phyloP scores from a whole-genome alignment of 2,329 filamentous ascomycete genomes.

The Apiospora rasikravindrae region DNA sequence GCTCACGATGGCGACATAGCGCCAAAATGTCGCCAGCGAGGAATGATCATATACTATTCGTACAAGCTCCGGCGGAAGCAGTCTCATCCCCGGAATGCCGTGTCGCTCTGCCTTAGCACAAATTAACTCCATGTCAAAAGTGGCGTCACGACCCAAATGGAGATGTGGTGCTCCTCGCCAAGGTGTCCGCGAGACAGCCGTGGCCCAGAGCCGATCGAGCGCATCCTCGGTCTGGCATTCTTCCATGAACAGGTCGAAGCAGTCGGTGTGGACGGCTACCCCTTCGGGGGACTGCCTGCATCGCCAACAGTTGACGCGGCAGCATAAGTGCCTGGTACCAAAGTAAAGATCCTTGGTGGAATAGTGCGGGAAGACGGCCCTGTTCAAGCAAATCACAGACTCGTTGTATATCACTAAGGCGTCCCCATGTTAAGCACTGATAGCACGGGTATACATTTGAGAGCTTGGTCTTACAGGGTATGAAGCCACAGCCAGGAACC shows the following conservation, averaged over 20 bases:
- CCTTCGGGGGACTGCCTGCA: not conserved
- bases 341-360: not conserved
- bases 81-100: not conserved
- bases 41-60: not conserved
- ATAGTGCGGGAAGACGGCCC: not conserved
- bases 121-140: not conserved
- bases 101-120: not conserved
- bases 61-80: slow-evolving; percentile 13
- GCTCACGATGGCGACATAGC: not conserved
- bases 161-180: slow-evolving; percentile 7
- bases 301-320: slow-evolving; percentile 1
- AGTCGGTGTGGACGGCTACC: slow-evolving; percentile 17
- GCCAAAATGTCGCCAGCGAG: slow-evolving; percentile 2
- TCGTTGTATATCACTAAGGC: not conserved
- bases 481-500: not conserved
- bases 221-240: slow-evolving; percentile 3
- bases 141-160: not conserved
- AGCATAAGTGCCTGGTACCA: not conserved
- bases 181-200: not conserved
- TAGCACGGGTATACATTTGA: not conserved
- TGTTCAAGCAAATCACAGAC: not conserved
- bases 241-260: slow-evolving; percentile 10
- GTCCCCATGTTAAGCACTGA: not conserved
- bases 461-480: slow-evolving; percentile 1
- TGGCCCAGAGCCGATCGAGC: slow-evolving; percentile 6